Base-by-base conservation (phyloP, 352 stramenopile genomes). In the Pythium graminicola region DNA sequence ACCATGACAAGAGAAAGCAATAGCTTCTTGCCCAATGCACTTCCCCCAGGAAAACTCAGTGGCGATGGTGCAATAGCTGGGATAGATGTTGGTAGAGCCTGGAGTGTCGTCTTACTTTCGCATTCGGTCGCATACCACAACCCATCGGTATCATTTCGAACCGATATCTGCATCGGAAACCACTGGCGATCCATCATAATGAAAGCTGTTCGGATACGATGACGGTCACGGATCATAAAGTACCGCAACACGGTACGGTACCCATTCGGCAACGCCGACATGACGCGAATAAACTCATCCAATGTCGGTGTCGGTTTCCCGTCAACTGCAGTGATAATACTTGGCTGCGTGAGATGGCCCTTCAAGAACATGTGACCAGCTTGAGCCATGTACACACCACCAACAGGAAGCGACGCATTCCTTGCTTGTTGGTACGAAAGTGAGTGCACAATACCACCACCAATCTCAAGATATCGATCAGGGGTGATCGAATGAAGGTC, bases 331-430 rank as follows among this genome's bases (percentile, higher is more conserved):
- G 80, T 86, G 64, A 97, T 93, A 46, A 97, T 94, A 55, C 82
- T 85, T 19, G 85, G 77, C 54, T 89, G 82, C 6, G 76, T 78
- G 22, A 97, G 50, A 29, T 91, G 78, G 6, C 84, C 86, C 47
- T 90, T 88, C 62, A 93, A 85, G 45, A 97, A 85, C 86, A 97
- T 96, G 68, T 95, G 89, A 1, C 87, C 89, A 5, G 85, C 73
- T 50, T 93, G 80, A 2, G 86, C 85, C 53, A 95, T 55, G 67
- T 93, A 94, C 14, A 95, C 84, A 3, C 76, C 70, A 8, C 78
- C 81, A 2, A 88, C 71, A 0, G 76, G 69, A 9, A 95, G 57
- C 26, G 85, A 90, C 26, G 81, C 76, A 39, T 95, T 95, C 17
- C 82, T 68, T 16, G 85, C 83, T 67, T 95, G 81, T 43, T 94